A percentile compares a stretch with the other conserved stretches of the same genome.
These are phyloP conservation scores for Melianthus villosus DNA, from an alignment of 441 rosid genomes.

Conservation along the genomic window DNA sequence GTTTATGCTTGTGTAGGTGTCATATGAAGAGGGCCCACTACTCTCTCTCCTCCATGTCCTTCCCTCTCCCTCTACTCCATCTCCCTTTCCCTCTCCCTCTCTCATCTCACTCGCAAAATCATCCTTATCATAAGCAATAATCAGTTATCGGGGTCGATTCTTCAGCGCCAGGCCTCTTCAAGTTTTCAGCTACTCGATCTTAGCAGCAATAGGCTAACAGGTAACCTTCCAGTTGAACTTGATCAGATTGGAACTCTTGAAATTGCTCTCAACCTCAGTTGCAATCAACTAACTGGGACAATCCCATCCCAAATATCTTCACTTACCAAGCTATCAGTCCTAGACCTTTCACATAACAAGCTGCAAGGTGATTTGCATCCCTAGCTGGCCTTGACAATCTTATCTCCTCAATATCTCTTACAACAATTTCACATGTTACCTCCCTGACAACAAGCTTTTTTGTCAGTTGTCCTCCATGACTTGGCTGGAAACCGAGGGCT, in stretches of 20 bases:
- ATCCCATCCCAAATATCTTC: constrained; percentile 63
- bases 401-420: constrained; percentile 68
- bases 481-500: constrained; percentile 50
- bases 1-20: no score
- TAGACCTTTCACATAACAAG: constrained; percentile 74
- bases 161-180: constrained; percentile 39
- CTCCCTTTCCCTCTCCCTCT: no score
- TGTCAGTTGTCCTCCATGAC: constrained; percentile 42
- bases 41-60: no score
- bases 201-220: constrained; percentile 55
- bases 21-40: no score
- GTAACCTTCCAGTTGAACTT: constrained; percentile 61
- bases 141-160: constrained; percentile 54
- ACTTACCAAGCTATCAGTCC: constrained; percentile 60
- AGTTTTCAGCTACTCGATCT: constrained; percentile 87
- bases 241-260: constrained; percentile 62
- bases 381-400: constrained; percentile 60
- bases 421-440: constrained; percentile 75
- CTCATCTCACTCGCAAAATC: no score
- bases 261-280: constrained; percentile 78
- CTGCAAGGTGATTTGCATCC: constrained; percentile 51
- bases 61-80: no score
- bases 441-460: constrained; percentile 76
- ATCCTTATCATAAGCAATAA: constrained; percentile 54
- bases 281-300: constrained; percentile 56